phyloP scores from a whole-genome alignment of 192 early-diverging fungal genomes.

The Lobosporangium transversale region DNA sequence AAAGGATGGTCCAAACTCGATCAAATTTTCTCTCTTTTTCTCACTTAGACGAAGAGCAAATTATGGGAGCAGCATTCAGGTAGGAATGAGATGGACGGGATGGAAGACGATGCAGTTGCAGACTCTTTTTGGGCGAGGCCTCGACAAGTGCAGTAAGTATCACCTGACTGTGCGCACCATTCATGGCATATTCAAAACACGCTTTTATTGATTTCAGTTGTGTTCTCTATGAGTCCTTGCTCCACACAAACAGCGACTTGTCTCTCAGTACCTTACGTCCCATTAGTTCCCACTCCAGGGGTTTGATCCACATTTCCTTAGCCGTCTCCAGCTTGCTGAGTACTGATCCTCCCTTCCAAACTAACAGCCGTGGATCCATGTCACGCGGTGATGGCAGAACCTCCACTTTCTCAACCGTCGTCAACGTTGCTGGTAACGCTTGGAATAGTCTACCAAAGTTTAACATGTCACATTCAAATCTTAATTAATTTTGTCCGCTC shows the following conservation, averaged over 20 bases:
- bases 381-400: slow-evolving; percentile 84
- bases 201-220: background rate
- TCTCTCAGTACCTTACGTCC: slow-evolving; percentile 73
- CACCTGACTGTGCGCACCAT: background rate
- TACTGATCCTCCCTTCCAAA: slow-evolving; percentile 90
- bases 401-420: slow-evolving; percentile 65
- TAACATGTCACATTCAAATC: no score
- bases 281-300: slow-evolving; percentile 76
- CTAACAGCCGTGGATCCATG: slow-evolving; percentile 82
- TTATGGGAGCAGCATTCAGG: no score
- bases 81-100: no score
- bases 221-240: slow-evolving; percentile 27
- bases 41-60: no score
- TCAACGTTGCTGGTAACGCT: slow-evolving; percentile 39
- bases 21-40: no score
- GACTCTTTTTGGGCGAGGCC: no score
- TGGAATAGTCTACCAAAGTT: slow-evolving; percentile 50
- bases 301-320: slow-evolving; percentile 82
- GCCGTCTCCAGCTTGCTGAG: slow-evolving; percentile 80
- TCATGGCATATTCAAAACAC: no score
- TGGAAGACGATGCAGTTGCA: no score
- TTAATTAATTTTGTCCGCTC: no score
- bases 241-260: slow-evolving; percentile 74
- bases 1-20: no score
- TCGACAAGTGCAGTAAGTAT: no score